These are phyloP conservation scores for Hypoxylon sp. DNA, from an alignment of 2,329 filamentous ascomycete genomes.

Conservation along the genomic window DNA sequence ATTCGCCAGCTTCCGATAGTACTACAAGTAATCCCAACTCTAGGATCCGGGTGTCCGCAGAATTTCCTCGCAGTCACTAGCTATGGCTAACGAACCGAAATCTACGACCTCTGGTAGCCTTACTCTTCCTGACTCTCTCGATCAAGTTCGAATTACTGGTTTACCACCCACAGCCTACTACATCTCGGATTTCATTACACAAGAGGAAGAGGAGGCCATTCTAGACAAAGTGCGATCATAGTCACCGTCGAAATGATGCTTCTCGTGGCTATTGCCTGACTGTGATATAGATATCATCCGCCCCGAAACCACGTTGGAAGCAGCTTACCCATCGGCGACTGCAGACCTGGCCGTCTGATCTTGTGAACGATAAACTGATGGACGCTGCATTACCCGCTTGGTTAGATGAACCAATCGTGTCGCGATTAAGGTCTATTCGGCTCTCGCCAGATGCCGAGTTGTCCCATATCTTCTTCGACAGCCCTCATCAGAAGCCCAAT, in stretches of 20 bases:
- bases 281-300: constrained; percentile 67
- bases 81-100: constrained; percentile 32
- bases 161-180: constrained; percentile 82
- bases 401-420: constrained; percentile 77
- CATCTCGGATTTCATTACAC: constrained; percentile 84
- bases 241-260: constrained; percentile 15
- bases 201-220: constrained; percentile 78
- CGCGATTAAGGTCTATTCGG: constrained; percentile 68
- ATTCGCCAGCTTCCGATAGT: constrained; percentile 24
- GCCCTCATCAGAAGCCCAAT: constrained; percentile 83
- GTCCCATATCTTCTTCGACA: constrained; percentile 67
- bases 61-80: constrained; percentile 20
- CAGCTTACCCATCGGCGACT: constrained; percentile 88
- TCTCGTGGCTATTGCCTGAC: constrained; percentile 53
- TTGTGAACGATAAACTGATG: constrained; percentile 83
- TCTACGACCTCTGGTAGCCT: constrained; percentile 24
- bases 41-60: constrained; percentile 15
- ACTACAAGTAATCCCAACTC: constrained; percentile 22
- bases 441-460: constrained; percentile 50
- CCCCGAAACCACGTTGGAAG: constrained; percentile 85
- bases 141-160: constrained; percentile 63
- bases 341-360: constrained; percentile 88
- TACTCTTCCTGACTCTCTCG: constrained; percentile 62
- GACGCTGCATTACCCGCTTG: constrained; percentile 80
- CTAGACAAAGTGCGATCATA: constrained; percentile 72